phyloP scores from a whole-genome alignment of 306 rosid genomes.

The Trichosanthes truncata region DNA sequence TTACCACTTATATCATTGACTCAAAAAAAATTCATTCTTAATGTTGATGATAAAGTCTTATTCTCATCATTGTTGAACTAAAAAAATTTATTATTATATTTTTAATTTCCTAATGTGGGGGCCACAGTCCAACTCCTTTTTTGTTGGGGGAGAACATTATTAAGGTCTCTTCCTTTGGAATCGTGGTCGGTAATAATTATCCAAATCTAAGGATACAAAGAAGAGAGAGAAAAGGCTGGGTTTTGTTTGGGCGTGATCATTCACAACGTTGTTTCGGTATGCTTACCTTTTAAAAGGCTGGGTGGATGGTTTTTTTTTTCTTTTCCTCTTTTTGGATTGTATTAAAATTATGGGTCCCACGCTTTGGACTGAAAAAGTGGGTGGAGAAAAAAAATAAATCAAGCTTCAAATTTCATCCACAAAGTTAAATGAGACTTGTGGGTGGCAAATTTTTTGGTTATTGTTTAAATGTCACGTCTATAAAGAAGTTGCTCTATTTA shows the following conservation, averaged over 20 bases:
- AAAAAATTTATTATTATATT: too few relatives aligned
- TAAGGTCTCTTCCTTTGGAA: neutral
- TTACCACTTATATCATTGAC: too few relatives aligned
- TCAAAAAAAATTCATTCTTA: too few relatives aligned
- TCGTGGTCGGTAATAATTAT: neutral
- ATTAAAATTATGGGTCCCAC: neutral
- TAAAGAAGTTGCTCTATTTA: neutral
- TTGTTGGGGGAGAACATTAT: neutral
- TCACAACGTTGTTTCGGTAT: neutral
- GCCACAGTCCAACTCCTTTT: neutral
- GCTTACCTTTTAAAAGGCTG: neutral
- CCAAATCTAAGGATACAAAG: neutral
- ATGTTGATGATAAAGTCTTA: too few relatives aligned
- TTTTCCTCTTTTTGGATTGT: accelerated
- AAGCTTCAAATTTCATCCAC: neutral
- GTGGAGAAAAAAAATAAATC: neutral
- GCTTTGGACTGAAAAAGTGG: neutral
- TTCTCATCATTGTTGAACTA: too few relatives aligned
- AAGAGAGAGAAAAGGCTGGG: neutral
- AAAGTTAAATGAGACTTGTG: too few relatives aligned
- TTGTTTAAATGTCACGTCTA: neutral
- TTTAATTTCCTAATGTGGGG: too few relatives aligned
- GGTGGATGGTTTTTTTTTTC: neutral
- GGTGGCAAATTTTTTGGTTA: neutral
- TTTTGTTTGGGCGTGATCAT: neutral